Base-by-base conservation (phyloP, 768 basidiomycete genomes). In the Suillus luteus region DNA sequence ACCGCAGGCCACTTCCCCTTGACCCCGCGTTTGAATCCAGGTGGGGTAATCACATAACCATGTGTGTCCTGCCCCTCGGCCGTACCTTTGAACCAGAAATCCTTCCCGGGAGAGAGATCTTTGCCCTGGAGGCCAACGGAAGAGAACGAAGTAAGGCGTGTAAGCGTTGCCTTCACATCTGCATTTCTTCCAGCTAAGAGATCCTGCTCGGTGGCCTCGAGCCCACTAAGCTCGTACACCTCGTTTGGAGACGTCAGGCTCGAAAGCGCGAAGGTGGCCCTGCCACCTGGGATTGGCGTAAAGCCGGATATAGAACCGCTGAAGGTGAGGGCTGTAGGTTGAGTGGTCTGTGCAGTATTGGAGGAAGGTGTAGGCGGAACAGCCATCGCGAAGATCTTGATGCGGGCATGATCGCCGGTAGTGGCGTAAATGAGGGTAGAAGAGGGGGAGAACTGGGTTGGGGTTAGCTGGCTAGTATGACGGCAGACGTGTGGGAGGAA, bases 71-170 rank as follows among this genome's bases (percentile, higher is more conserved):
- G 85, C 17, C 27, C 57, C 11, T 86, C 84, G 67, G 89, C 77
- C 3, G 92, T 92, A 11, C 96, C 96, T 64, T 86, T 84, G 79
- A 97, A 98, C 87, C 89, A 94, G 71, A 98, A 92, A 63, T 92
- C 87, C 69, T 96, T 89, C 15, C 90, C 92, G 9, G 74, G 70
- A 62, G 79, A 78, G 44, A 96, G 79, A 27, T 76, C 62, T 75
- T 90, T 93, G 9, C 77, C 82, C 58, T 82, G 75, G 58, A 95
- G 75, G 7, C 80, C 81, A 10, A 80, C 72, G 48, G 78, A 80
- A 0, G 90, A 83, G 73, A 96, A 88, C 44, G 76, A 69, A 2
- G 96, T 93, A 46, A 96, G 70, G 66, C 85, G 86, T 19, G 80
- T 75, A 2, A 85, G 73, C n/a, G 79, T 57, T 75, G 68, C 66